Conservation (phyloP, 73 alveolate genomes). For the Paraurostyla sp. region DNA sequence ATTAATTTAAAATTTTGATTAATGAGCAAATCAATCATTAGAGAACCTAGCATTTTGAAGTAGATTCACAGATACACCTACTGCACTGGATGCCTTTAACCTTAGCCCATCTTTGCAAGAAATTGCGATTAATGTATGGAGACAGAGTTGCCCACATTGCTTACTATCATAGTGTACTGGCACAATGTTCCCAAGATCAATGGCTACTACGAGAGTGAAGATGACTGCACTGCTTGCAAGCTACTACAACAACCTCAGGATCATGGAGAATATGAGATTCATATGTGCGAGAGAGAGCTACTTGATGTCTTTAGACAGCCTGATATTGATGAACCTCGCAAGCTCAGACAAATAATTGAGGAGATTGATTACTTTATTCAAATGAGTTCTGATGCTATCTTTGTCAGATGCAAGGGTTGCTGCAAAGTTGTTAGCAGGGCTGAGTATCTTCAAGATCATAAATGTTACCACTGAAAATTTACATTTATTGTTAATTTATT, state of each 20-base stretch:
- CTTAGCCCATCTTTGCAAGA: not conserved
- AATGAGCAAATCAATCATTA: not conserved
- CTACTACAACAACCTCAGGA: not conserved
- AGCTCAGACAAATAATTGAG: not conserved
- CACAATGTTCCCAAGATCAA: constrained; percentile 30
- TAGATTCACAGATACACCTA: not conserved
- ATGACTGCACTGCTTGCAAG: constrained; percentile 12
- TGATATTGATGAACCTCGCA: not conserved
- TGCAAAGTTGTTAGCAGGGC: not conserved
- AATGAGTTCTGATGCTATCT: constrained; percentile 14
- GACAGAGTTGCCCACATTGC: too few relatives aligned
- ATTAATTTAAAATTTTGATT: not conserved
- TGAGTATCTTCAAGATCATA: constrained; percentile 8
- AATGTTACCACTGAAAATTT: constrained; percentile 17
- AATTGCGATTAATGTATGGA: not conserved
- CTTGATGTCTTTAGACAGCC: not conserved
- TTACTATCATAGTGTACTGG: not conserved
- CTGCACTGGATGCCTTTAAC: not conserved
- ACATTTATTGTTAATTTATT: too few relatives aligned
- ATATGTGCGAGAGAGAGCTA: constrained; percentile 17
- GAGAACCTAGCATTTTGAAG: not conserved
- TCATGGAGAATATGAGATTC: not conserved
- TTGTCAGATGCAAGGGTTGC: not conserved
- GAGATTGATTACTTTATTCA: not conserved
- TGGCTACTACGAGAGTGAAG: not conserved